Conservation (phyloP, 345 rosid genomes). For the Moricandia arvensis region DNA sequence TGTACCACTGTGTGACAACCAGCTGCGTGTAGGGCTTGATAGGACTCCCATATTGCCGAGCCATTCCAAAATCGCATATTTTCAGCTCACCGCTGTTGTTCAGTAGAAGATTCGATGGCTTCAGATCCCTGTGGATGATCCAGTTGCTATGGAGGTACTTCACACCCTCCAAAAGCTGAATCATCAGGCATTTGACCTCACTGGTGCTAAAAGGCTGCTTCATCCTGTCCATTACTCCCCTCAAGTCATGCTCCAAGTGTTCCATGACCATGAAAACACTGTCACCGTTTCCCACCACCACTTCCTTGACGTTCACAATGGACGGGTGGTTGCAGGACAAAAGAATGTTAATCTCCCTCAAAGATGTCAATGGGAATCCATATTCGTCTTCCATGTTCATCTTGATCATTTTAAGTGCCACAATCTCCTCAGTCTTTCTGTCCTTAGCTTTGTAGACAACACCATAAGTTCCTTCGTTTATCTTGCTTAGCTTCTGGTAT, state of each 20-base stretch:
- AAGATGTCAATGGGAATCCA: slow-evolving; percentile 77
- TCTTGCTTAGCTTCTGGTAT: slow-evolving; percentile 68
- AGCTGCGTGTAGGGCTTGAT: slow-evolving; percentile 71
- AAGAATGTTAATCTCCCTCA: slow-evolving; percentile 88
- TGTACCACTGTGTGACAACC: slow-evolving; percentile 85
- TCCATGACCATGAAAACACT: slow-evolving; percentile 92
- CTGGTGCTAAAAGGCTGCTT: slow-evolving; percentile 80
- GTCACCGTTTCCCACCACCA: slow-evolving; percentile 62
- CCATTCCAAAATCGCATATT: slow-evolving; percentile 83
- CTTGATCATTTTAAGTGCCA: slow-evolving; percentile 85
- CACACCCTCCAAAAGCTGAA: slow-evolving; percentile 77
- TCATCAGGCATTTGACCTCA: slow-evolving; percentile 86
- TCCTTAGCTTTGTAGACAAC: slow-evolving; percentile 81
- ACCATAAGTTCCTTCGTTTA: slow-evolving; percentile 91
- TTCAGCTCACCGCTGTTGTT: slow-evolving; percentile 79
- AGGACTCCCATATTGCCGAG: slow-evolving; percentile 83
- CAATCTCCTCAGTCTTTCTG: slow-evolving; percentile 64
- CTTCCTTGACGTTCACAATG: slow-evolving; percentile 79
- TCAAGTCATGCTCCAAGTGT: slow-evolving; percentile 82
- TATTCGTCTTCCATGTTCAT: slow-evolving; percentile 64
- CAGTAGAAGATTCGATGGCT: slow-evolving; percentile 78
- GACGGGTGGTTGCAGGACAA: slow-evolving; percentile 67
- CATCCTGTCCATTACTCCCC: slow-evolving; percentile 68
- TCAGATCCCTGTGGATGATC: slow-evolving; percentile 87
- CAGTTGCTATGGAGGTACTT: slow-evolving; percentile 88